phyloP scores from a whole-genome alignment of 1,139 yeast genomes.

The Suhomyces yuchorum region DNA sequence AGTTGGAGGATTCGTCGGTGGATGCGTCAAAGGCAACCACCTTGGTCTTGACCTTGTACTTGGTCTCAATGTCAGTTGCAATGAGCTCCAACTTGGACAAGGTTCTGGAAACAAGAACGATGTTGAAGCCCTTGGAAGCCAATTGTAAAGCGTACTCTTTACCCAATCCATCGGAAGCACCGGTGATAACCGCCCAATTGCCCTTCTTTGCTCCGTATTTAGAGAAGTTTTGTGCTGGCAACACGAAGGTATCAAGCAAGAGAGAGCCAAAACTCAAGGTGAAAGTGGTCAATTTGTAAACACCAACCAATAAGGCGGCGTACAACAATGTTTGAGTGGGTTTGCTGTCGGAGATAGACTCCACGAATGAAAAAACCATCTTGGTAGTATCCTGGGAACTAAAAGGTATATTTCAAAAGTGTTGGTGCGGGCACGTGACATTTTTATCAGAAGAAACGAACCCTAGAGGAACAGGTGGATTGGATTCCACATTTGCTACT shows the following conservation, averaged over 20 bases:
- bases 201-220: constrained; percentile 70
- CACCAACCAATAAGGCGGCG: constrained; percentile 52
- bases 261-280: constrained; percentile 44
- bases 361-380: constrained; percentile 8
- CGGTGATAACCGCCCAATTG: constrained; percentile 91
- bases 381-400: not conserved
- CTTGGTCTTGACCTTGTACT: constrained; percentile 64
- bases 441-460: no score
- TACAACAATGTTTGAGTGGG: constrained; percentile 29
- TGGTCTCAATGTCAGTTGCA: constrained; percentile 62
- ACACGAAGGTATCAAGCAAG: constrained; percentile 57
- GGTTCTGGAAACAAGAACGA: constrained; percentile 84
- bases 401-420: not conserved
- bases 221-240: constrained; percentile 62
- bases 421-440: not conserved
- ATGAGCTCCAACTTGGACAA: constrained; percentile 69
- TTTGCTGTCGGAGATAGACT: constrained; percentile 20
- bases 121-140: constrained; percentile 81
- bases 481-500: no score
- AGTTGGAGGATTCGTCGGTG: constrained; percentile 54
- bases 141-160: constrained; percentile 85
- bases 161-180: constrained; percentile 98
- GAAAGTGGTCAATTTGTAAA: constrained; percentile 46
- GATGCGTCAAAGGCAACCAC: constrained; percentile 81
- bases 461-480: no score